phyloP scores from a whole-genome alignment of 2,329 filamentous ascomycete genomes.

The Aureobasidium sp. region DNA sequence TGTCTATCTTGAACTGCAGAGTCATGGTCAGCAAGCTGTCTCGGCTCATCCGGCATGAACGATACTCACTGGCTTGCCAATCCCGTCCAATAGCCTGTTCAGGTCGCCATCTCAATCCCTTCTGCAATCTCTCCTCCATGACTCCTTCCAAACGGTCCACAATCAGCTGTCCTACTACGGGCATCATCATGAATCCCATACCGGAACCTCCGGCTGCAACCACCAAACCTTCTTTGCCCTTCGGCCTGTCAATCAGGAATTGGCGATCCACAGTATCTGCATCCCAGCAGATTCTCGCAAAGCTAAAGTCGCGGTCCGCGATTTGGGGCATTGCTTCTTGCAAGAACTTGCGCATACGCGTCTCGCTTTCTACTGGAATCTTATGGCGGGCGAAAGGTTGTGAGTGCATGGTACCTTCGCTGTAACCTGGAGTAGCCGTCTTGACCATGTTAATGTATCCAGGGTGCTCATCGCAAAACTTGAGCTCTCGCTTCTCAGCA shows the following conservation, averaged over 20 bases:
- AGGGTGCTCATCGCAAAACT: slow-evolving; percentile 51
- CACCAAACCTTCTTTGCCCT: slow-evolving; percentile 35
- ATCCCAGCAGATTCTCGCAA: slow-evolving; percentile 51
- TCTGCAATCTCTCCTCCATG: slow-evolving; percentile 36
- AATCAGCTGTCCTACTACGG: slow-evolving; percentile 44
- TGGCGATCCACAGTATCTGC: slow-evolving; percentile 48
- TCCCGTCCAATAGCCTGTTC: slow-evolving; percentile 42
- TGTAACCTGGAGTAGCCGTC: slow-evolving; percentile 16
- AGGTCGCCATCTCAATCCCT: slow-evolving; percentile 45
- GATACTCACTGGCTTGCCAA: slow-evolving; percentile 33
- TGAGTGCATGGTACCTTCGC: slow-evolving; percentile 28
- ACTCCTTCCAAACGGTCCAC: slow-evolving; percentile 41
- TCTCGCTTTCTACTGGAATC: slow-evolving; percentile 42
- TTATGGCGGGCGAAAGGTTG: slow-evolving; percentile 40
- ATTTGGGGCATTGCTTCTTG: slow-evolving; percentile 48
- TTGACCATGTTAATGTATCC: slow-evolving; percentile 46
- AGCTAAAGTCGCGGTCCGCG: slow-evolving; percentile 41
- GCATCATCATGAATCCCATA: slow-evolving; percentile 49
- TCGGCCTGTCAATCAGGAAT: slow-evolving; percentile 47
- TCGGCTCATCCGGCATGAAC: not conserved
- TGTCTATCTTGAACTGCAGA: slow-evolving; percentile 10
- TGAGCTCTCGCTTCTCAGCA: slow-evolving; percentile 39
- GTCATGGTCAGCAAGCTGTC: not conserved
- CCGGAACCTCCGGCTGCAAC: slow-evolving; percentile 48
- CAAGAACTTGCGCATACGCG: slow-evolving; percentile 43